Evolutionary conservation across 2,329 filamentous ascomycete species (phyloP).

Genomic region (Onygenales sp.): DNA sequence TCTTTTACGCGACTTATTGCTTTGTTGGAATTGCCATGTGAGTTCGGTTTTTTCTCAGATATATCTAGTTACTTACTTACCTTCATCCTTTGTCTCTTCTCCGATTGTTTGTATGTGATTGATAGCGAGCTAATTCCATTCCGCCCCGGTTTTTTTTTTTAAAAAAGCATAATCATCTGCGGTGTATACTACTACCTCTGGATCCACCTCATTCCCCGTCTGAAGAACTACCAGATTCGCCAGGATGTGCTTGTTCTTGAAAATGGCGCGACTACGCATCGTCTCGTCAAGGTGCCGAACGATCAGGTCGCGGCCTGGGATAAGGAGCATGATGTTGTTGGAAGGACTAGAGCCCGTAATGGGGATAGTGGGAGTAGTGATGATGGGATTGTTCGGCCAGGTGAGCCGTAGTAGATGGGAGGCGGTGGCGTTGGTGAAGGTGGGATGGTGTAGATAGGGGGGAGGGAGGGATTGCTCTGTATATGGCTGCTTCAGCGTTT

Average conservation of each 20-base stretch:
- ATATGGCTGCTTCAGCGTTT: too few relatives aligned
- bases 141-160: too few relatives aligned
- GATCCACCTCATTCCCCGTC: conserved; percentile 8
- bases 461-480: too few relatives aligned
- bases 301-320: conserved; percentile 49
- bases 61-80: too few relatives aligned
- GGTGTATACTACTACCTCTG: conserved; percentile 3
- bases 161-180: neutral
- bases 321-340: conserved; percentile 44
- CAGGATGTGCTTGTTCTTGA: conserved; percentile 46
- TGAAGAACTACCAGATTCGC: conserved; percentile 45
- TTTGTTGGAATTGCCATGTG: conserved; percentile 56
- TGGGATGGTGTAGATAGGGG: neutral
- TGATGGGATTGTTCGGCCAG: neutral
- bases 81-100: too few relatives aligned
- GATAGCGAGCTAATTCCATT: too few relatives aligned
- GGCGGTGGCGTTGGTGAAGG: neutral
- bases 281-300: conserved; percentile 46
- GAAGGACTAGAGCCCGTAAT: conserved; percentile 10
- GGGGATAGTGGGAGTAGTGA: neutral
- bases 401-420: neutral
- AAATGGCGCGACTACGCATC: conserved; percentile 38
- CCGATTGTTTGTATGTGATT: too few relatives aligned
- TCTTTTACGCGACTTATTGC: conserved; percentile 65
- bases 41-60: conserved; percentile 22